phyloP scores from a whole-genome alignment of 768 basidiomycete species.

The Tricholoma matsutake region DNA sequence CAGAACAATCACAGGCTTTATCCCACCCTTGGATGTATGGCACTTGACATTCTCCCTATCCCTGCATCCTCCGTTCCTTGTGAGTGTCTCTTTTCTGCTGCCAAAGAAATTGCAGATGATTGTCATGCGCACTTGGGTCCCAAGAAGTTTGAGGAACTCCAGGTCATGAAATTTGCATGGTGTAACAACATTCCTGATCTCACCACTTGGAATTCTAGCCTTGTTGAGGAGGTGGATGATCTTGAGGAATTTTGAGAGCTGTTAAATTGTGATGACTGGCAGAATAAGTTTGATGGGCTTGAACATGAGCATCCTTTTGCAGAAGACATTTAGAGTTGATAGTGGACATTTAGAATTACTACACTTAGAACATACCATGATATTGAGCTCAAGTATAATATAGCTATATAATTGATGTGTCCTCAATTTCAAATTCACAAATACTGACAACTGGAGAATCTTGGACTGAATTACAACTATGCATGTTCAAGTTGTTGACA shows the following conservation, averaged over 20 bases:
- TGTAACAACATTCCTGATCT: conserved; percentile 15
- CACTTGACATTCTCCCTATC: not conserved
- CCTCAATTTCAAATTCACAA: too few relatives aligned
- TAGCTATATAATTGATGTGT: not conserved
- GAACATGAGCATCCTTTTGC: not conserved
- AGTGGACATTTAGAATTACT: not conserved
- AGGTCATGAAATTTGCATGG: conserved; percentile 11
- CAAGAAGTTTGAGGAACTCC: too few relatives aligned
- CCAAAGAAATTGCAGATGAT: conserved; percentile 5
- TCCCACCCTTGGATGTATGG: not conserved
- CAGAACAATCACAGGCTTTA: not conserved
- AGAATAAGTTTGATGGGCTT: too few relatives aligned
- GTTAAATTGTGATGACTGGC: too few relatives aligned
- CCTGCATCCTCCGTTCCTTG: not conserved
- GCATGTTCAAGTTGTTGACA: too few relatives aligned
- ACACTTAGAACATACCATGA: not conserved
- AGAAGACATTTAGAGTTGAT: not conserved
- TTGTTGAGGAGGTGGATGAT: conserved; percentile 4
- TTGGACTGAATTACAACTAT: too few relatives aligned
- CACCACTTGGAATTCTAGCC: conserved; percentile 44
- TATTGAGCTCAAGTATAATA: not conserved
- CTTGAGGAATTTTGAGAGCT: conserved; percentile 7
- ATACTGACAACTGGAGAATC: too few relatives aligned
- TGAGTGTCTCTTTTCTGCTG: conserved; percentile 10
- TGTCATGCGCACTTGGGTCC: conserved; percentile 4